Base-by-base conservation (phyloP, 441 rosid species). In the Eruca vesicaria region DNA sequence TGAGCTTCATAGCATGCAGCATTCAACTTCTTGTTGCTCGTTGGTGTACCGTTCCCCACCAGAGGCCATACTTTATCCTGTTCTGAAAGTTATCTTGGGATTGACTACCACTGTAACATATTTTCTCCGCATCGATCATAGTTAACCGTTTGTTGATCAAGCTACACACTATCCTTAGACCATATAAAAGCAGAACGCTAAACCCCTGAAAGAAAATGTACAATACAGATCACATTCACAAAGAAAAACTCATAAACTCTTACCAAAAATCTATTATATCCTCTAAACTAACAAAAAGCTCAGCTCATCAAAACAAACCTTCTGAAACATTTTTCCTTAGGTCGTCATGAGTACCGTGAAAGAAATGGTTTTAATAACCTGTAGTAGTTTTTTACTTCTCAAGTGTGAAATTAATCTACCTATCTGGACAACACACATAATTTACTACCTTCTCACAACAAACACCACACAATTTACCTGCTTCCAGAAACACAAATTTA, bases 131-230 rank as follows among this genome's bases (percentile, higher is more conserved):
- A n/a, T 84, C 82, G 0, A 83, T 82, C 88, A 89, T 82, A 78
- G 77, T 86, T 38, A 81, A 75, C 26, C 94, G 89, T 50, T 77
- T 80, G 97, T 68, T 82, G 86, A 80, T 91, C 93, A 52, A 96
- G 90, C 68, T 87, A 87, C 66, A 96, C 88, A 50, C 87, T 76
- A 61, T 89, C 72, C 96, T 86, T 69, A 96, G 72, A 7, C 92
- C 95, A 84, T 70, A 90, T 68, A 95, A 63, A 69, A 90, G 86
- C 59, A 98, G 98, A 68, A 84, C 95, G 59, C 86, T 87, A 43
- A 93, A 85, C 43, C 88, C 85, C 98, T 96, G 86, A 53, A 35
- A 55, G 35, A 21, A 9, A 29, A 38, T 32, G 32, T 14, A 59
- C 36, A 48, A 73, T 26, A 10, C 20, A 14, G 8, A 58, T 41